phyloP scores from a whole-genome alignment of 352 stramenopile species.

The Pythium pectinolyticum region DNA sequence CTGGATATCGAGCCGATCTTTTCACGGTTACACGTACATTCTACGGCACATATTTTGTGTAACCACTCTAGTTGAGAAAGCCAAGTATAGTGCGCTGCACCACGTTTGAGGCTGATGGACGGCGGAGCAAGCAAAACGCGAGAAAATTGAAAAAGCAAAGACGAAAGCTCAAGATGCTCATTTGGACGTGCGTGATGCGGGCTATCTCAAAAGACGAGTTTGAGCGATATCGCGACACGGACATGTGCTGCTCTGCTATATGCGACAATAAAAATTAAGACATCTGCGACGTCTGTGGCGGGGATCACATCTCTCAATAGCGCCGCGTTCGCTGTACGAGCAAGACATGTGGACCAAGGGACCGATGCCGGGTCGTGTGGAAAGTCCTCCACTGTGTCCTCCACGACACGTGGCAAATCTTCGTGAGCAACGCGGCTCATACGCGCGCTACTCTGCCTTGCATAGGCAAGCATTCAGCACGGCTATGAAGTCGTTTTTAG shows the following conservation, averaged over 20 bases:
- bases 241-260: background rate
- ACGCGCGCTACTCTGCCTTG: too few relatives aligned
- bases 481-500: background rate
- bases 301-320: slow-evolving; percentile 3
- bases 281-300: slow-evolving; percentile 1
- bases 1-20: too few relatives aligned
- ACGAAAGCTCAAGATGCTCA: too few relatives aligned
- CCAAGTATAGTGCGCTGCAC: too few relatives aligned
- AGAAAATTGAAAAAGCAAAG: too few relatives aligned
- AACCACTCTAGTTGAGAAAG: too few relatives aligned
- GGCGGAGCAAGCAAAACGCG: too few relatives aligned
- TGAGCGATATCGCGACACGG: slow-evolving; percentile 1
- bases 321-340: slow-evolving; percentile 1
- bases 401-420: background rate
- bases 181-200: background rate
- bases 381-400: slow-evolving; percentile 9
- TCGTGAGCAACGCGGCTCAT: background rate
- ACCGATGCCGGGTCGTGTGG: background rate
- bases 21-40: too few relatives aligned
- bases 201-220: background rate
- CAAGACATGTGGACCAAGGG: background rate
- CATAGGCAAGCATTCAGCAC: background rate
- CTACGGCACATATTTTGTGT: too few relatives aligned
- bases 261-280: slow-evolving; percentile 5
- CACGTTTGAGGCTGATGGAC: too few relatives aligned